These are phyloP conservation scores for Neocallimastix lanati DNA, from an alignment of 192 early-diverging fungal species.

Conservation along the genomic window DNA sequence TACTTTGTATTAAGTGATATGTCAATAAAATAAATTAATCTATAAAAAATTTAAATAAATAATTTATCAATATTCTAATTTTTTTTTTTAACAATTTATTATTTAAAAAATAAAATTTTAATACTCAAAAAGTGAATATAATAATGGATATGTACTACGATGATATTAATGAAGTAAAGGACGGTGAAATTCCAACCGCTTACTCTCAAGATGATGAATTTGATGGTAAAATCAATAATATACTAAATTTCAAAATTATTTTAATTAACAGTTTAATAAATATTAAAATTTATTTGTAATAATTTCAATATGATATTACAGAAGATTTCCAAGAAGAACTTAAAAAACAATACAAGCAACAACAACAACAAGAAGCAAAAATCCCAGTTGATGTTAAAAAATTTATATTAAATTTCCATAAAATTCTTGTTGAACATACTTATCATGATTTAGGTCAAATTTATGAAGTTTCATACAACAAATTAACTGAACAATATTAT, in stretches of 20 bases:
- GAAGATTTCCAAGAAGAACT: background rate
- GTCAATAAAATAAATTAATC: too few species aligned
- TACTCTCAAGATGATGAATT: background rate
- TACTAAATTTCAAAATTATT: too few species aligned
- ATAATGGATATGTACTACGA: background rate
- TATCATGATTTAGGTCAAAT: slow-evolving; percentile 68
- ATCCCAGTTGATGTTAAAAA: slow-evolving; percentile 73
- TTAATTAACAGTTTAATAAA: too few species aligned
- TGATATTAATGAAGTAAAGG: background rate
- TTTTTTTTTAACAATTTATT: too few species aligned
- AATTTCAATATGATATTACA: background rate
- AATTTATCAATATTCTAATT: too few species aligned
- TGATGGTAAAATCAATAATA: too few species aligned
- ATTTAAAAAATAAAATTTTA: too few species aligned
- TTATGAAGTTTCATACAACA: slow-evolving; percentile 80
- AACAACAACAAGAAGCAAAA: slow-evolving; percentile 13
- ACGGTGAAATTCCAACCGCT: background rate
- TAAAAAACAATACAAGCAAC: background rate
- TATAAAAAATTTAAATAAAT: too few species aligned
- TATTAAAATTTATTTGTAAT: too few species aligned
- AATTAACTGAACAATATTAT: slow-evolving; percentile 82
- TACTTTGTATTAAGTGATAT: too few species aligned
- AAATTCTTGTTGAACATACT: slow-evolving; percentile 58
- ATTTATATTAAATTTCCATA: slow-evolving; percentile 68
- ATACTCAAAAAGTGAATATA: too few species aligned